These are phyloP conservation scores for Emiliania huxleyi DNA, from an alignment of 78 protist species.

Conservation along the genomic window DNA sequence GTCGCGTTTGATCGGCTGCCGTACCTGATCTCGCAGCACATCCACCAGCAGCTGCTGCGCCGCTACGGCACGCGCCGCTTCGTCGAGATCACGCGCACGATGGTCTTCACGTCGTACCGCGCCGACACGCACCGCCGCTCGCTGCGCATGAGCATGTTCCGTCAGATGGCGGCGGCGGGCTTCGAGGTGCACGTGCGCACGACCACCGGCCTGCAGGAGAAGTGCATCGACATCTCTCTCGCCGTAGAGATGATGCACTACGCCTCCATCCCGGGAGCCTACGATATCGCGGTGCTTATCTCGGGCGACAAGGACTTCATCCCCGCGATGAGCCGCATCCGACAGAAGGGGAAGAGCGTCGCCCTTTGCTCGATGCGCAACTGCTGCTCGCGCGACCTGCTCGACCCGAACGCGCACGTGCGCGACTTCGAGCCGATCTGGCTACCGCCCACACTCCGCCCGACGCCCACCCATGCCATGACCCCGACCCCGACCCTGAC, in stretches of 20 bases:
- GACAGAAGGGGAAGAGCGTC: not conserved
- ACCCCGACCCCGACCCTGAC: too few species aligned
- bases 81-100: not conserved
- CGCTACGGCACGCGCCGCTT: not conserved
- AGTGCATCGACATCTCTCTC: slow-evolving; percentile 32
- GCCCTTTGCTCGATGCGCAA: slow-evolving; percentile 12
- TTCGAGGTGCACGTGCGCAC: not conserved
- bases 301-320: slow-evolving; percentile 26
- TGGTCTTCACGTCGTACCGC: slow-evolving; percentile 1
- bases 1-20: not conserved
- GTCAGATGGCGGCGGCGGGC: not conserved
- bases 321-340: not conserved
- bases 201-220: not conserved
- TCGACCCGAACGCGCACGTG: not conserved
- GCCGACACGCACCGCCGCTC: not conserved
- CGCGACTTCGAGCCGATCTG: slow-evolving; percentile 13
- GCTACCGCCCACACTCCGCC: too few species aligned
- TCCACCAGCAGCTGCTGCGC: not conserved
- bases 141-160: not conserved
- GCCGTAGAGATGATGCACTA: slow-evolving; percentile 24
- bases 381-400: not conserved
- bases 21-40: not conserved
- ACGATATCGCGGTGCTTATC: not conserved
- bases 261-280: not conserved
- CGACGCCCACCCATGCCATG: too few species aligned